Percentiles rank a stretch among this genome's conserved stretches.
Evolutionary conservation across 768 basidiomycete species (phyloP).

Genomic region (Xerocomellus chrysenteron): DNA sequence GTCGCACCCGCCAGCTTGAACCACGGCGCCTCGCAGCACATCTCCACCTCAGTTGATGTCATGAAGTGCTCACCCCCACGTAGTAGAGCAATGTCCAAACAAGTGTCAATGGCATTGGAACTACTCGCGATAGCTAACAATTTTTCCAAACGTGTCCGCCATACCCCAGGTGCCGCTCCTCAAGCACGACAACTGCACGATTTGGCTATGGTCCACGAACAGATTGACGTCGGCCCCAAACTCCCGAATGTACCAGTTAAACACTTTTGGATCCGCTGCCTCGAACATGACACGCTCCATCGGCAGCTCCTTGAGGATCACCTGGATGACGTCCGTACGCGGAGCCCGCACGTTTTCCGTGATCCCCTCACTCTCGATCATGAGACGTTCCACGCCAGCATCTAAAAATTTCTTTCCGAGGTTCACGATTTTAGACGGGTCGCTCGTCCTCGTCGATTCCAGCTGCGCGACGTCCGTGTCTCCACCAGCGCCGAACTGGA

Average conservation of each 20-base stretch:
- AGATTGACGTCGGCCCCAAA: conserved; percentile 42
- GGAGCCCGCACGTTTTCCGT: conserved; percentile 44
- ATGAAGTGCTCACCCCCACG: too few species aligned
- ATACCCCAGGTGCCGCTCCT: conserved; percentile 48
- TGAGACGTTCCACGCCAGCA: conserved; percentile 44
- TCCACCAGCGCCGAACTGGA: conserved; percentile 47
- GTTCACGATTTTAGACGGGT: conserved; percentile 32
- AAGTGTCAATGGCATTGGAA: not conserved
- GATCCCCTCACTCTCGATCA: conserved; percentile 49
- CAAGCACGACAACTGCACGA: conserved; percentile 44
- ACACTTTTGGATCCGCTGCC: conserved; percentile 45
- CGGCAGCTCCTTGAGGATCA: conserved; percentile 40
- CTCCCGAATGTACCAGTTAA: conserved; percentile 46
- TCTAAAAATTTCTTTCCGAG: conserved; percentile 40
- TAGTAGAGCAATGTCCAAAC: too few species aligned
- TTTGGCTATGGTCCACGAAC: conserved; percentile 46
- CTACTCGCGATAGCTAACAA: conserved; percentile 40
- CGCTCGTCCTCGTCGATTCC: conserved; percentile 37
- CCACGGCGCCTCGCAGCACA: too few species aligned
- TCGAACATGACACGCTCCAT: conserved; percentile 47
- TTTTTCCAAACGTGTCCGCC: conserved; percentile 41
- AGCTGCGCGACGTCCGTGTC: conserved; percentile 39
- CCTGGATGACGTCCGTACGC: conserved; percentile 45
- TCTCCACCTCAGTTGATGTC: too few species aligned
- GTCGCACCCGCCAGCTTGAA: too few species aligned